phyloP scores from a whole-genome alignment of 495 filamentous ascomycete species.

The Evansstolkia leycettana region DNA sequence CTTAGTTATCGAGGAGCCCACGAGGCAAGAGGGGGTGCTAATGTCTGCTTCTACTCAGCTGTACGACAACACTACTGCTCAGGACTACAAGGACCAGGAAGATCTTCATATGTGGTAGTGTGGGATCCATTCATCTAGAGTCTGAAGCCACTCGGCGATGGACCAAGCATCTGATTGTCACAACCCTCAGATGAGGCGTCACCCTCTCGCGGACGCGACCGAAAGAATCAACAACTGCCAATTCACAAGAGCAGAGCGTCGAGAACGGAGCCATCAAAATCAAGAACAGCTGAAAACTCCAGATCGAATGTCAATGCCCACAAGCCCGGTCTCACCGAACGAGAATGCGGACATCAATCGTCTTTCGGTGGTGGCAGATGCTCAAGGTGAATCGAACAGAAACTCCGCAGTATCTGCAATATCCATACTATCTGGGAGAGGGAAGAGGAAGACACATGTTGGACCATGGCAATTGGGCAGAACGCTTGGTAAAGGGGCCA shows the following conservation, averaged over 20 bases:
- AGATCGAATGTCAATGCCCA: constrained; percentile 27
- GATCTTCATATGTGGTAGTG: too few species aligned
- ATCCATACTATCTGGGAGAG: constrained; percentile 48
- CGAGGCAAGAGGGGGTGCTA: too few species aligned
- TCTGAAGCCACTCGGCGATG: too few species aligned
- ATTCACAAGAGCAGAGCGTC: constrained; percentile 15
- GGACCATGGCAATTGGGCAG: constrained; percentile 87
- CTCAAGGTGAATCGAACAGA: constrained; percentile 43
- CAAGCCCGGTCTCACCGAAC: constrained; percentile 17
- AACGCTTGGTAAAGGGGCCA: constrained; percentile 75
- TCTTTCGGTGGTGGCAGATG: constrained; percentile 40
- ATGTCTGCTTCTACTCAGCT: too few species aligned
- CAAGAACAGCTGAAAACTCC: constrained; percentile 17
- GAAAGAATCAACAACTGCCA: constrained; percentile 30
- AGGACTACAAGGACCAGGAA: too few species aligned
- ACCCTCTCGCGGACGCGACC: constrained; percentile 38
- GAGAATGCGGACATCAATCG: constrained; percentile 38
- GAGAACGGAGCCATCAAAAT: constrained; percentile 11
- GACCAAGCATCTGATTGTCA: not conserved
- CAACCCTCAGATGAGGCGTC: constrained; percentile 18
- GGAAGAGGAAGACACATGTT: constrained; percentile 61
- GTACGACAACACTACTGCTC: too few species aligned
- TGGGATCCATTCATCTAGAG: too few species aligned
- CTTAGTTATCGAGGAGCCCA: too few species aligned
- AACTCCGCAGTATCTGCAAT: constrained; percentile 61